Evolutionary conservation across 2,329 filamentous ascomycete species (phyloP), one percentile per base, ranked within the genome.

Genomic region (Fusarium buxicola): DNA sequence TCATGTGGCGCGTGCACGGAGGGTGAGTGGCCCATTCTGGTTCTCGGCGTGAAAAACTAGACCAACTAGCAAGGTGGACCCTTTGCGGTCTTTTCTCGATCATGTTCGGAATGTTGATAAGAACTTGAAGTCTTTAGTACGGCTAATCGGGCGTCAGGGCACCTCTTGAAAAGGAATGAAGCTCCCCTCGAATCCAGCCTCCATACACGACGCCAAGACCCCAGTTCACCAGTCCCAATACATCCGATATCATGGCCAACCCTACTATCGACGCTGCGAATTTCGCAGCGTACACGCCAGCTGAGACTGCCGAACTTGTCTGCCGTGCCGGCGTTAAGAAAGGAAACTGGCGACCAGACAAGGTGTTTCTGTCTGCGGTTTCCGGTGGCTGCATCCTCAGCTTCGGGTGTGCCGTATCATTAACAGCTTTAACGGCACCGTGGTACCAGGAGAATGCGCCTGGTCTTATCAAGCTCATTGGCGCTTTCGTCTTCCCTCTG

Each of bases 381-480:
- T 69, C 64, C 4, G 67, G 55, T 4, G 67, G 67, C 1, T 69
- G 67, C 16, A 60, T 69, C 1, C 28, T 69, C 0, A 51, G 53
- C 0, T 69, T 69, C 16, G 67, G 67, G 8, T 69, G 67, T 15
- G 66, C 64, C 1, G 67, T 69, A 0, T 69, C 66, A 1, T 51
- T 69, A 1, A 69, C 56, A 1, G 66, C 62, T 0, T 27, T 68
- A 35, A 66, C 67, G 11, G 56, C 67, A 8, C 67, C 67, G 1
- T 69, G 67, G 67, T 69, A 66, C 8, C 67, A 69, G 2, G 67
- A 69, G 5, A 69, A 69, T 8, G 67, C 67, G 1, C 67, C 66
- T 0, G 67, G 67, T 0, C 41, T 69, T 0, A 60, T 69, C 24
- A 69, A 68, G n/a, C 48, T 68, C 1, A 34, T 69, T 1, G 62